These are phyloP conservation scores for Claviceps humidiphila DNA, from an alignment of 2,329 filamentous ascomycete genomes.

Conservation along the genomic window DNA sequence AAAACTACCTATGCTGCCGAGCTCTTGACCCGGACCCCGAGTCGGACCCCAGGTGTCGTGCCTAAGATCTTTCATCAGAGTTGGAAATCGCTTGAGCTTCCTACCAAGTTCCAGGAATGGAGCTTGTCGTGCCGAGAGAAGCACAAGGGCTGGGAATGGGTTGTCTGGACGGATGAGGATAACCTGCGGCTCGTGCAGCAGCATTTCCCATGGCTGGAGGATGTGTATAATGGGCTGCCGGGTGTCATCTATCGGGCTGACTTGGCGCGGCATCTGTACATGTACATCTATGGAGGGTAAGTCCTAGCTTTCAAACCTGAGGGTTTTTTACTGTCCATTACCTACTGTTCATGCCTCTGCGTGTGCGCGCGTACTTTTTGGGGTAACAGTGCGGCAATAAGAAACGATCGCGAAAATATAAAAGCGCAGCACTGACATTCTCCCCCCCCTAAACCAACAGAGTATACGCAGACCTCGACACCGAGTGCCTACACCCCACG, in stretches of 20 bases:
- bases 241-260: constrained; percentile 21
- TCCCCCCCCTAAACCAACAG: background rate
- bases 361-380: background rate
- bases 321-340: no score
- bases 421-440: background rate
- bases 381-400: background rate
- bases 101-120: constrained; percentile 17
- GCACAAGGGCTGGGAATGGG: constrained; percentile 22
- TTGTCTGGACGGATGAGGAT: constrained; percentile 24
- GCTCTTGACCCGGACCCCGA: background rate
- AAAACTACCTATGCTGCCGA: constrained; percentile 18
- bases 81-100: constrained; percentile 13
- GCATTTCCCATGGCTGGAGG: constrained; percentile 19
- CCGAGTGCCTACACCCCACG: constrained; percentile 4
- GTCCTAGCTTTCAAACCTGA: constrained; percentile 1
- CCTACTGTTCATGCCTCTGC: no score
- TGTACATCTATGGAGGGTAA: constrained; percentile 23
- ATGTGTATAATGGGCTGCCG: constrained; percentile 16
- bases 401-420: no score
- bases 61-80: constrained; percentile 27
- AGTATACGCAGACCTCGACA: constrained; percentile 19
- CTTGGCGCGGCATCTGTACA: constrained; percentile 20
- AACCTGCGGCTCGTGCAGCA: constrained; percentile 19
- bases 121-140: constrained; percentile 16
- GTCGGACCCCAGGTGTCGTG: background rate